phyloP scores from a whole-genome alignment of 2,329 filamentous ascomycete genomes.

The Pseudogymnoascus sp. region DNA sequence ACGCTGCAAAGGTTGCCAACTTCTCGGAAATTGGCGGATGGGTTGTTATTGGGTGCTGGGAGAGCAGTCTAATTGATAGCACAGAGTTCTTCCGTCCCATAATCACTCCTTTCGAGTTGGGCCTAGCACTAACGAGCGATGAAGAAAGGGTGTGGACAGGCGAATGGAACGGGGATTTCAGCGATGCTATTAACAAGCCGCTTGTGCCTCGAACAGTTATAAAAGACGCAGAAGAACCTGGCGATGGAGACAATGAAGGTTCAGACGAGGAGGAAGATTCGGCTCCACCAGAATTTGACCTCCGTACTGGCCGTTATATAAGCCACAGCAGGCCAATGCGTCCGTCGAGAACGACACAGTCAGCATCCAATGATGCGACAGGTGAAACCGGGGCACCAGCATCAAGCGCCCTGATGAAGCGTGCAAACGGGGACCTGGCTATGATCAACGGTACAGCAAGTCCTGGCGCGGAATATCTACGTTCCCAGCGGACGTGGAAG shows the following conservation, averaged over 20 bases:
- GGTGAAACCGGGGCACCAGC: conserved; percentile 24
- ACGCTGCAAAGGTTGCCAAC: conserved; percentile 91
- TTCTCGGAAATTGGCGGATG: conserved; percentile 93
- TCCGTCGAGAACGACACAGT: conserved; percentile 1
- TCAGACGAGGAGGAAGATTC: conserved; percentile 60
- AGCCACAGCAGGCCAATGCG: conserved; percentile 72
- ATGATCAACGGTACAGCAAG: conserved; percentile 81
- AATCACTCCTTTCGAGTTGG: conserved; percentile 90
- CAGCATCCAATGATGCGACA: conserved; percentile 6
- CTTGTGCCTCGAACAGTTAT: conserved; percentile 15
- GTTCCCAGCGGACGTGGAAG: conserved; percentile 79
- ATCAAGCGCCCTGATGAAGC: conserved; percentile 54
- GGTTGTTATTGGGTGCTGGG: conserved; percentile 98
- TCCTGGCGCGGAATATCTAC: conserved; percentile 81
- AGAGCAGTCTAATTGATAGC: conserved; percentile 85
- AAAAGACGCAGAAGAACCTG: conserved; percentile 21
- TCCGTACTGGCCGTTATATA: conserved; percentile 78
- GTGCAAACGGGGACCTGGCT: conserved; percentile 63
- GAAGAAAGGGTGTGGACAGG: conserved; percentile 75
- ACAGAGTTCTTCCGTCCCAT: conserved; percentile 83
- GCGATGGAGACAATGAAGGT: conserved; percentile 29
- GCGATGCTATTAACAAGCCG: conserved; percentile 36
- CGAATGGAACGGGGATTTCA: conserved; percentile 83
- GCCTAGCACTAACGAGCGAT: conserved; percentile 68
- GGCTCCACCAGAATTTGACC: conserved; percentile 82